Evolutionary conservation across 2,329 filamentous ascomycete species (phyloP), one percentile per base, ranked within the genome.

Genomic region (Camillea tinctor): DNA sequence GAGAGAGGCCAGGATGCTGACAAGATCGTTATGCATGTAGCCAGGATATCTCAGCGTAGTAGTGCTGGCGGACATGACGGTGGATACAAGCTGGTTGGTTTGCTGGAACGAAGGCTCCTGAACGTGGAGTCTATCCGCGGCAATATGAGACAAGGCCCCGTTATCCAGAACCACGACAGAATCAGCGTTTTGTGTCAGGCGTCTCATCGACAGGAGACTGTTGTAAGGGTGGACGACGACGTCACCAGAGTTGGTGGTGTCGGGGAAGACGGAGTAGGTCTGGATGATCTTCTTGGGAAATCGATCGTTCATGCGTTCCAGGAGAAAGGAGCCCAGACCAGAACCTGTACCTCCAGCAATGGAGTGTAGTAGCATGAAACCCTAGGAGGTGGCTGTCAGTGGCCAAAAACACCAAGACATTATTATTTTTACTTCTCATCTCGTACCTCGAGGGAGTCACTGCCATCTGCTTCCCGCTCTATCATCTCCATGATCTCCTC

Each of bases 401-500:
- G 8, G 24, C 11, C 50, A n/a, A 13, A 23, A 13, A 30, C 17
- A 13, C 13, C 17, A 9, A 5, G 3, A n/a, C 1, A 24, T 17
- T 1, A 4, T 13, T 11, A 30, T 2, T 8, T 6, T 6, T 20
- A 36, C 11, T 2, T 8, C 7, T 6, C 21, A 36, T 13, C 4
- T 52, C 75, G 44, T 75, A 90, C 90, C 81, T 99, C 95, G 3
- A 99, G 83, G 56, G 93, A 97, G 76, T 99, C 95, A 74, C 94
- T 98, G 30, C 96, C 96, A 76, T 99, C 95, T 17, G 96, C 95
- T 75, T 99, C 95, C 62, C 95, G 90, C 74, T 99, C 95, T 71
- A 99, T 97, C 93, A 99, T 99, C 75, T 99, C 96, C 84, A 99
- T 92, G 58, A 99, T 92, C 74, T 99, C 95, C 76, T 99, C 95